phyloP scores from a whole-genome alignment of 2,329 filamentous ascomycete species.

The Colletotrichum sp. region DNA sequence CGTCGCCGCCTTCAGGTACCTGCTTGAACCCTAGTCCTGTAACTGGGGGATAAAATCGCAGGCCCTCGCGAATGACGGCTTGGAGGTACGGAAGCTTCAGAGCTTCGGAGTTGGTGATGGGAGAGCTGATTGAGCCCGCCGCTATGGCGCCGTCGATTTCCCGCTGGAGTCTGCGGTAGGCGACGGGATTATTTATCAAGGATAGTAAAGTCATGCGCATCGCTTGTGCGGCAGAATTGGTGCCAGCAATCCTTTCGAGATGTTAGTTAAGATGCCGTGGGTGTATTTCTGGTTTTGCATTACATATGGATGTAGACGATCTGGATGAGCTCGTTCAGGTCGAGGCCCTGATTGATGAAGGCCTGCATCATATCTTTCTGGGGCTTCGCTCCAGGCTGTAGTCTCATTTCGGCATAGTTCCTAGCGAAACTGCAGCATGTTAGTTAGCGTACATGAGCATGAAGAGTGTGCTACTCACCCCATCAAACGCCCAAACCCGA shows the following conservation, averaged over 20 bases:
- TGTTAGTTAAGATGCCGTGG: not conserved
- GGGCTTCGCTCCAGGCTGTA: slow-evolving; percentile 26
- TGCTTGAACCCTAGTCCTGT: slow-evolving; percentile 58
- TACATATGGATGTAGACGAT: slow-evolving; percentile 45
- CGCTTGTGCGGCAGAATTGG: slow-evolving; percentile 65
- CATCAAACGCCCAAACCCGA: slow-evolving; percentile 43
- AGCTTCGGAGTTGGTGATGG: slow-evolving; percentile 50
- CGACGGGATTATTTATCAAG: slow-evolving; percentile 47
- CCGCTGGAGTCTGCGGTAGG: slow-evolving; percentile 43
- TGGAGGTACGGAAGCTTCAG: slow-evolving; percentile 59
- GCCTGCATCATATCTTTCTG: slow-evolving; percentile 44
- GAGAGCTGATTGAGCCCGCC: slow-evolving; percentile 35
- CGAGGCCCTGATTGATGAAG: slow-evolving; percentile 42
- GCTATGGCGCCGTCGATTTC: slow-evolving; percentile 51
- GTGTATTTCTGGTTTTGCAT: not conserved
- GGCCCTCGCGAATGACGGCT: slow-evolving; percentile 60
- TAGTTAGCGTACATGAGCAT: not conserved
- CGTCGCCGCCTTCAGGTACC: slow-evolving; percentile 55
- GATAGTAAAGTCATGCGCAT: slow-evolving; percentile 61
- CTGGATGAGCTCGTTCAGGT: slow-evolving; percentile 37
- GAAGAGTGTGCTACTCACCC: slow-evolving; percentile 24
- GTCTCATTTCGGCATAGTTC: slow-evolving; percentile 28
- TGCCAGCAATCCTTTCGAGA: slow-evolving; percentile 56
- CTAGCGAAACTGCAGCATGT: slow-evolving; percentile 26
- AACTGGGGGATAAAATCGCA: slow-evolving; percentile 61